A percentile compares a stretch with the other conserved stretches of the same genome.
Evolutionary conservation across 257 asterid species (phyloP).

Genomic region (Solanum chmielewskii): DNA sequence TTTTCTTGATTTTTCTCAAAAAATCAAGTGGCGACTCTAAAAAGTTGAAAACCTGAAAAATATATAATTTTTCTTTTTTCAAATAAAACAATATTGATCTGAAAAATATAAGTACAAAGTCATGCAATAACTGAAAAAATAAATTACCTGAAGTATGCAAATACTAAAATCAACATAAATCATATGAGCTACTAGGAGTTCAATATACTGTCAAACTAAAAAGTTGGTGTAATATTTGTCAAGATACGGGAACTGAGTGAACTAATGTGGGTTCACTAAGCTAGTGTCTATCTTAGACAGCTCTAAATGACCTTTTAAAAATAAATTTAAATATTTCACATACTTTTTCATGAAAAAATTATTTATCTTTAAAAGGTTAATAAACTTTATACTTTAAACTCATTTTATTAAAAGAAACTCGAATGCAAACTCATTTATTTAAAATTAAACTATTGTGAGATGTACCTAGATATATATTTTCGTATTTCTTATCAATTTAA

Average conservation of each 20-base stretch:
- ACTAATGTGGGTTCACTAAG: neutral
- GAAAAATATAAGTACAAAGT: neutral
- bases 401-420: neutral
- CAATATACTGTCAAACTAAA: rapidly evolving
- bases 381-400: neutral
- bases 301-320: neutral
- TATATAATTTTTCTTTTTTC: no score
- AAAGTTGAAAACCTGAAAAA: no score
- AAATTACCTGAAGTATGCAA: neutral
- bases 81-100: no score
- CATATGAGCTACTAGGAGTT: neutral
- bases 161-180: neutral
- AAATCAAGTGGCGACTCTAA: no score
- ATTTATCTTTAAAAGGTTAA: neutral
- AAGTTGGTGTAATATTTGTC: neutral
- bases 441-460: neutral
- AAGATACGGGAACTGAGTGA: neutral
- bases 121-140: neutral
- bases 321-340: neutral
- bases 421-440: no score
- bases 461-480: no score
- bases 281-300: neutral
- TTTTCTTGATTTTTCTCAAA: no score
- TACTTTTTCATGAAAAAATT: no score
- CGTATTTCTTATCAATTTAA: no score